These are phyloP conservation scores for Geosmithia flava DNA, from an alignment of 2,329 filamentous ascomycete genomes.

Conservation along the genomic window DNA sequence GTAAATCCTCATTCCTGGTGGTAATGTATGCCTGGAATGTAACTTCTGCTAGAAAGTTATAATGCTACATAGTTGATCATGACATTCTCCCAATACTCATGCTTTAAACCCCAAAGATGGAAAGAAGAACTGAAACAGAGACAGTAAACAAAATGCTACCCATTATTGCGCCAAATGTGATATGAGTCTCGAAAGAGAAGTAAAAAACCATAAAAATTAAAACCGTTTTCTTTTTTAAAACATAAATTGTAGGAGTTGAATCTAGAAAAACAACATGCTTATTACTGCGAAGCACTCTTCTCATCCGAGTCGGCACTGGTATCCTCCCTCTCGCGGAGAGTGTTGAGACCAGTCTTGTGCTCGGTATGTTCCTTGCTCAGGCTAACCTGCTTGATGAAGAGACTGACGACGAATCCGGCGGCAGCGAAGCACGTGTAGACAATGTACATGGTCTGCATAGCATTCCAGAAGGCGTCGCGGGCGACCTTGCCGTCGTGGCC, in stretches of 20 bases:
- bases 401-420: constrained; percentile 31
- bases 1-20: no score
- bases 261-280: background rate
- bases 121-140: background rate
- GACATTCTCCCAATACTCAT: no score
- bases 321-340: constrained; percentile 19
- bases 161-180: background rate
- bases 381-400: constrained; percentile 33
- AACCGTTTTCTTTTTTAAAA: no score
- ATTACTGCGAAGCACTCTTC: background rate
- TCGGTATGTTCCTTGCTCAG: constrained; percentile 44
- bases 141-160: background rate
- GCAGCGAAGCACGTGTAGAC: constrained; percentile 38
- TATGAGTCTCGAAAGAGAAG: background rate
- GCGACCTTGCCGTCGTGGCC: constrained; percentile 28
- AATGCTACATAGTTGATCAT: no score
- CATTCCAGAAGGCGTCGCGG: constrained; percentile 32
- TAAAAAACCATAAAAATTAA: background rate
- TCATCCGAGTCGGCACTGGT: background rate
- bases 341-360: constrained; percentile 43
- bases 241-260: background rate
- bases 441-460: constrained; percentile 44
- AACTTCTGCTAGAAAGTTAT: no score
- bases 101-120: no score
- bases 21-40: no score